Evolutionary conservation across 2,329 filamentous ascomycete species (phyloP), one percentile per base, ranked within the genome.

Genomic region (Phaeosphaeria sp.): DNA sequence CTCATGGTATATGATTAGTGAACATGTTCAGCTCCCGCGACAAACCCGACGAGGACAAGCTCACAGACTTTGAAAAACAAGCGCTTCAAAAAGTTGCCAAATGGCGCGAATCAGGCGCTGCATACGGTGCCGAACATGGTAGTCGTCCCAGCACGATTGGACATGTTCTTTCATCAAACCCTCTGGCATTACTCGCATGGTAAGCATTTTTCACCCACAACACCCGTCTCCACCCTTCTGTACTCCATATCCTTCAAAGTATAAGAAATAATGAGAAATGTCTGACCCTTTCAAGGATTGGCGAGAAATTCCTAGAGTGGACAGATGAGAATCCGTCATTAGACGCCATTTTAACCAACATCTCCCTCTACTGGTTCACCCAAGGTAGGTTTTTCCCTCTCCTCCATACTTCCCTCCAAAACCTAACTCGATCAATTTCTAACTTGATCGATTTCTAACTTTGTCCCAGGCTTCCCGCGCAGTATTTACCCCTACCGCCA

Each of bases 231-330:
- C 21, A 6, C 27, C 18, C 6, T 41, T 41, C 39, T 22, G 46
- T n/a, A n/a, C n/a, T n/a, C n/a, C n/a, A n/a, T n/a, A n/a, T n/a
- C 27, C 17, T 23, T 10, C 23, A 52, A 41, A 41, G 13, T 5
- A 41, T 3, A 18, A 17, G 15, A 41, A 5, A 15, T 3, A 15
- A n/a, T n/a, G n/a, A n/a, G n/a, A n/a, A n/a, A n/a, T n/a, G n/a
- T n/a, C 36, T 41, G n/a, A 41, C 36, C 5, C 36, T 5, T 18
- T 18, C 36, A 18, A 73, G 71, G 74, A 80, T 87, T 44, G 84
- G 83, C 17, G 85, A 88, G 63, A 87, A 87, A 64, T 82, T 85
- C 60, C 69, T 85, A 4, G 81, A 81, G 33, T 88, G 84, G 85
- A 77, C 77, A 2, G 84, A 87, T 63, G 65, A 74, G 3, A 68